Base-by-base conservation (phyloP, 306 rosid species). In the Sesbania bispinosa region DNA sequence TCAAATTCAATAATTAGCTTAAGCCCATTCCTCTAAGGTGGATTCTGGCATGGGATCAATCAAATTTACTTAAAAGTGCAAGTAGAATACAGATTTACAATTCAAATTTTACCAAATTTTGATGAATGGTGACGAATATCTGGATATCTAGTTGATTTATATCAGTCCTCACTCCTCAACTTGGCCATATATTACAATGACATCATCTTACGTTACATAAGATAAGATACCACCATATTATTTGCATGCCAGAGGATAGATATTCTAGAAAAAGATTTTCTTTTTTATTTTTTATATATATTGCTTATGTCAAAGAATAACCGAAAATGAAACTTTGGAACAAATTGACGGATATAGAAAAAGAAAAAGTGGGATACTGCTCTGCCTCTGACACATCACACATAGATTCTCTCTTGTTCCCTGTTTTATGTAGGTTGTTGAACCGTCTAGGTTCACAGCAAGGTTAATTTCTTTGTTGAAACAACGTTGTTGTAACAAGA, bases 381-480 rank as follows among this genome's bases (percentile, higher is more conserved):
- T 27, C 3, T 27, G 30, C 8, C 51, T 47, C 47, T 46, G 55
- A 47, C 27, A 27, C 4, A 21, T 46, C 46, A 47, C 27, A 27
- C 4, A 21, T 21, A 48, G 60, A 72, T 72, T 59, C 60, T 58
- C 41, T 59, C 18, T 5, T 55, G 32, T 5, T 4, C 6, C 7
- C 4, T 11, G 7, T 10, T 43, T 23, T 2, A 53, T 36, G 18
- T 32, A 48, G 30, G 30, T 30, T 24, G 60, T 23, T 10, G 20
- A 26, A 10, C 2, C 9, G 77, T 61, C 72, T 9, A 41, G 67
- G 81, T 77, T 77, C 67, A 77, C 4, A 16, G 36, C 46, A 26
- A 42, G 21, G 10, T 48, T 7, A 1, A 8, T 7, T 20, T 58
- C 32, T 46, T 30, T 51, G 69, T 4, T 11, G 27, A 59, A 45